Percentiles rank a stretch among this genome's conserved stretches.
phyloP scores from a whole-genome alignment of 2,329 filamentous ascomycete species.

The Trichoderma citrinoviride region DNA sequence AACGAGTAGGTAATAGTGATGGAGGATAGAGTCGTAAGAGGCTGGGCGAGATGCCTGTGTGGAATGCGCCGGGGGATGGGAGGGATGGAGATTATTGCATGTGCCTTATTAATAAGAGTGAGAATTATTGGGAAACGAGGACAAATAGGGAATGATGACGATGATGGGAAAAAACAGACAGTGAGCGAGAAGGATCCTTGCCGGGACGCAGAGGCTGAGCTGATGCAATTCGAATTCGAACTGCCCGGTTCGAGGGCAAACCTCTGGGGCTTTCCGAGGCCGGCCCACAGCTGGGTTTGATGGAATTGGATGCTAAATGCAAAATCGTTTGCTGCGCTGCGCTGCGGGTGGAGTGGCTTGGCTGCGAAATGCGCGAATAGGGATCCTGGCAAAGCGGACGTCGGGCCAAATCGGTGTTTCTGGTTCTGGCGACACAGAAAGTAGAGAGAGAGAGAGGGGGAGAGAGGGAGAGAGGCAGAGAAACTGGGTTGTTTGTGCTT shows the following conservation, averaged over 20 bases:
- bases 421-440: not conserved
- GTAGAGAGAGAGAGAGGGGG: too few species aligned
- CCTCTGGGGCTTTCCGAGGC: not conserved
- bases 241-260: slow-evolving; percentile 10
- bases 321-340: slow-evolving; percentile 8
- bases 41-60: not conserved
- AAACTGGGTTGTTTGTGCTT: too few species aligned
- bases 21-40: not conserved
- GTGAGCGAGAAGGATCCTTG: not conserved
- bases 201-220: not conserved
- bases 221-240: not conserved
- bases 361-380: slow-evolving; percentile 21
- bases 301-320: not conserved
- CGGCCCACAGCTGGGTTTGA: slow-evolving; percentile 15
- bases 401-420: slow-evolving; percentile 19
- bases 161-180: not conserved
- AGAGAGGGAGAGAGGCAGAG: not conserved
- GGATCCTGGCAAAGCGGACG: slow-evolving; percentile 9
- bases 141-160: too few species aligned
- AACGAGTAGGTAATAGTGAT: slow-evolving; percentile 9
- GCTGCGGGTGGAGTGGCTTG: slow-evolving; percentile 12
- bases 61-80: not conserved
- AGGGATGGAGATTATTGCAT: not conserved
- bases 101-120: not conserved
- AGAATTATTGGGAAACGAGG: not conserved